Conservation (phyloP, 23 red algal genomes). For the Gracilariopsis chorda region DNA sequence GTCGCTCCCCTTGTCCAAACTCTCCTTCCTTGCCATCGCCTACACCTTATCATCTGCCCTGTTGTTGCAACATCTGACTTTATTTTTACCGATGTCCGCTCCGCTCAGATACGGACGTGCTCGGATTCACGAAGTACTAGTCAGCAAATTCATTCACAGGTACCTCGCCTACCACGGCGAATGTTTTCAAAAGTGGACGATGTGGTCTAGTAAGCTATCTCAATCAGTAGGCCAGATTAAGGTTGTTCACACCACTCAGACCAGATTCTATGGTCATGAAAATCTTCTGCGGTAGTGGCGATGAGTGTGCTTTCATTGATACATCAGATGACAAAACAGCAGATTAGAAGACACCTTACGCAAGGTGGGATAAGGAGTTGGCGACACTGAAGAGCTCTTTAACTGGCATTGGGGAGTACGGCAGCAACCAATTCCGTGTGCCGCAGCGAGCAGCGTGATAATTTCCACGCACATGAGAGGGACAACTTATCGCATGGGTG, state of each 20-base stretch:
- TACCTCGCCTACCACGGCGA: not conserved
- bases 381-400: not conserved
- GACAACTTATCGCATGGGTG: not conserved
- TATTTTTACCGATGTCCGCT: not conserved
- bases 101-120: not conserved
- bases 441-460: not conserved
- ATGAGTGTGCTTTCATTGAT: not conserved
- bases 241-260: not conserved
- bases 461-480: not conserved
- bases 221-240: not conserved
- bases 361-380: not conserved
- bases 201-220: not conserved
- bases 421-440: not conserved
- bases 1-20: too few species aligned
- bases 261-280: not conserved
- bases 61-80: not conserved
- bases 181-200: not conserved
- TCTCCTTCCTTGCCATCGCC: too few species aligned
- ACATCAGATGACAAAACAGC: not conserved
- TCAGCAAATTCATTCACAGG: not conserved
- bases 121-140: not conserved
- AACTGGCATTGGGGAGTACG: constrained; percentile 22
- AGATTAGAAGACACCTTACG: not conserved
- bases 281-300: not conserved
- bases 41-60: too few species aligned